Base-by-base conservation (phyloP, 352 stramenopile genomes). In the Phytophthora uliginosa region DNA sequence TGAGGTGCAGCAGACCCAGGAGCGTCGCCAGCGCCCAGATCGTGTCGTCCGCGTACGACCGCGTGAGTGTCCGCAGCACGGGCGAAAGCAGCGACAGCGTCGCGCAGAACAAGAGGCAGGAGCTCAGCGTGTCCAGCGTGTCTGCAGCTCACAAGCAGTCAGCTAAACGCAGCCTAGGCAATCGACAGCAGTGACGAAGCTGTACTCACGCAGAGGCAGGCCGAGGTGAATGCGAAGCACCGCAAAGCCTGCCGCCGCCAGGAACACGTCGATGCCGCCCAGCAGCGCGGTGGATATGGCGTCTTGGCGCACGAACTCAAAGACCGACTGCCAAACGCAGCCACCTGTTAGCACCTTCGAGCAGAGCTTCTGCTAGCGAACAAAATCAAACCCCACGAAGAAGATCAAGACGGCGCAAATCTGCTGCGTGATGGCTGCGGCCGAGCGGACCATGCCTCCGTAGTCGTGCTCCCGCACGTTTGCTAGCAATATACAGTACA, bases 11-110 rank as follows among this genome's bases (percentile, higher is more conserved):
- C 51, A 91, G 69, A 26, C 85, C 82, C 10, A 98, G 77, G 12
- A 84, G 78, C 22, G 89, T 86, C 51, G 88, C 88, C 33, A 98
- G 77, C 28, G 86, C 92, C 69, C 91, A 96, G 63, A 98, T 98
- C n/a, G 92, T 98, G 77, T 98, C 94, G 54, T 98, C 88, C 6
- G 94, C 90, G 62, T 93, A 98, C 31, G 93, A 97, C 31, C 85
- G 82, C 22, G 94, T 98, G 22, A 98, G 86, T 33, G 94, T 98
- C 45, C 90, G 88, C 59, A 98, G 74, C 54, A 98, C 91, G 6
- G 94, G 94, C 17, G 93, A 95, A 48, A 98, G 73, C 28, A 98
- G 88, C 38, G 87, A 95, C 28, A 97, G 77, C 52, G 85, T 95
- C 4, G 88, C 88, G 54, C 84, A 92, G 67, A 97, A 97, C 47